These are phyloP conservation scores for Colletotrichum incanum DNA, from an alignment of 2,329 filamentous ascomycete species.

Conservation along the genomic window DNA sequence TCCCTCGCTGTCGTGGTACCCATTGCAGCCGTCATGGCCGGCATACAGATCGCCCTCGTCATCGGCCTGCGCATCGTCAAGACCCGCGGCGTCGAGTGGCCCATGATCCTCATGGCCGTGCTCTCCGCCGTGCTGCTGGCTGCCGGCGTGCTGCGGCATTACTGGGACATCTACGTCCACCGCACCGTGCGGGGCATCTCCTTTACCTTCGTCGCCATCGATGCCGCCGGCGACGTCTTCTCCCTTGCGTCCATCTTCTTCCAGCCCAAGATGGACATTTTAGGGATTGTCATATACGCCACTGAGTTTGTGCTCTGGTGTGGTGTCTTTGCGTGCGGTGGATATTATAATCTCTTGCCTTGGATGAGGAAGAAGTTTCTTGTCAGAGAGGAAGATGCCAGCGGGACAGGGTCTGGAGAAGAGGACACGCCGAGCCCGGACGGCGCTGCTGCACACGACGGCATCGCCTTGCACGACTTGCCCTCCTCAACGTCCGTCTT, in stretches of 20 bases:
- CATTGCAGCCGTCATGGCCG: conserved; percentile 71
- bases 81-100: conserved; percentile 67
- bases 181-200: conserved; percentile 80
- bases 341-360: conserved; percentile 75
- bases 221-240: conserved; percentile 78
- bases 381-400: conserved; percentile 31
- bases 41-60: conserved; percentile 72
- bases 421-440: not conserved
- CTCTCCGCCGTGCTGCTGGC: conserved; percentile 75
- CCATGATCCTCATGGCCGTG: conserved; percentile 76
- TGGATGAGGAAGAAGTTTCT: conserved; percentile 63
- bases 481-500: conserved; percentile 77
- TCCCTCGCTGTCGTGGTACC: conserved; percentile 65
- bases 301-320: conserved; percentile 78
- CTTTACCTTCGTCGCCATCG: conserved; percentile 80
- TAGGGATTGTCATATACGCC: conserved; percentile 78
- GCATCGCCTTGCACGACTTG: conserved; percentile 61
- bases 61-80: conserved; percentile 67
- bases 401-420: not conserved
- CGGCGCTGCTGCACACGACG: conserved; percentile 4
- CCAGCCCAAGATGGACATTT: conserved; percentile 69
- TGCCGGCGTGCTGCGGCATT: conserved; percentile 77
- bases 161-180: conserved; percentile 78
- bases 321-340: conserved; percentile 76
- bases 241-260: conserved; percentile 77